These are phyloP conservation scores for Xylariales sp. DNA, from an alignment of 2,329 filamentous ascomycete species.

Conservation along the genomic window DNA sequence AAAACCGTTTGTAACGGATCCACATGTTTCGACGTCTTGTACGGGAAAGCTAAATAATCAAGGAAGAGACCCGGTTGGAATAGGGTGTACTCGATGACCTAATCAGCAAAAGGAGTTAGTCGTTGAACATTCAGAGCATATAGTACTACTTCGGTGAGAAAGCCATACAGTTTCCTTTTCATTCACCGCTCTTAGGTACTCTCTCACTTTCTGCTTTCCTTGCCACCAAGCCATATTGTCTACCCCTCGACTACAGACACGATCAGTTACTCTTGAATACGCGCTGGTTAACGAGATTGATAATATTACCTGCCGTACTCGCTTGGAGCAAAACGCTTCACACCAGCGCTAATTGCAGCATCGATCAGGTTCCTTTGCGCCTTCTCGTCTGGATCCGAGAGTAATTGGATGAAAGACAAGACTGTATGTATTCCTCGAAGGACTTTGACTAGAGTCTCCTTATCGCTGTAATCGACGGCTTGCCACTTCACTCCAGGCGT, in stretches of 20 bases:
- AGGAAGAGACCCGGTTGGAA: conserved; percentile 67
- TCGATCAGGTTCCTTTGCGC: conserved; percentile 68
- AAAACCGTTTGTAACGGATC: conserved; percentile 53
- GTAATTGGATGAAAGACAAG: conserved; percentile 61
- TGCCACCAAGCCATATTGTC: conserved; percentile 59
- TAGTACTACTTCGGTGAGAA: not conserved
- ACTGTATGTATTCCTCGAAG: conserved; percentile 64
- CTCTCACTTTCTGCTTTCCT: conserved; percentile 61
- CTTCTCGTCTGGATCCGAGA: conserved; percentile 49
- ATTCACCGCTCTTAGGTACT: conserved; percentile 65
- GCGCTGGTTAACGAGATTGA: not conserved
- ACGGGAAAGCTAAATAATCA: conserved; percentile 65
- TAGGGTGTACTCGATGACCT: conserved; percentile 67
- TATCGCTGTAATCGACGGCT: conserved; percentile 59
- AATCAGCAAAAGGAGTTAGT: conserved; percentile 6
- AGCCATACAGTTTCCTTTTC: conserved; percentile 54
- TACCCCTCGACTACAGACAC: conserved; percentile 12
- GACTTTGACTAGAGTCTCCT: conserved; percentile 50
- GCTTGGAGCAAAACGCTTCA: conserved; percentile 70
- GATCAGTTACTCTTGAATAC: not conserved
- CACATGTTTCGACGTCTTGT: conserved; percentile 59
- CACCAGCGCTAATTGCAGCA: conserved; percentile 67
- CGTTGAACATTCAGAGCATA: not conserved
- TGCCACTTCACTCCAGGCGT: conserved; percentile 53
- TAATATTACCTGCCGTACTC: conserved; percentile 61